Evolutionary conservation across 2,329 filamentous ascomycete genomes (phyloP), one percentile per base, ranked within the genome.

Genomic region (Huntiella omanensis): DNA sequence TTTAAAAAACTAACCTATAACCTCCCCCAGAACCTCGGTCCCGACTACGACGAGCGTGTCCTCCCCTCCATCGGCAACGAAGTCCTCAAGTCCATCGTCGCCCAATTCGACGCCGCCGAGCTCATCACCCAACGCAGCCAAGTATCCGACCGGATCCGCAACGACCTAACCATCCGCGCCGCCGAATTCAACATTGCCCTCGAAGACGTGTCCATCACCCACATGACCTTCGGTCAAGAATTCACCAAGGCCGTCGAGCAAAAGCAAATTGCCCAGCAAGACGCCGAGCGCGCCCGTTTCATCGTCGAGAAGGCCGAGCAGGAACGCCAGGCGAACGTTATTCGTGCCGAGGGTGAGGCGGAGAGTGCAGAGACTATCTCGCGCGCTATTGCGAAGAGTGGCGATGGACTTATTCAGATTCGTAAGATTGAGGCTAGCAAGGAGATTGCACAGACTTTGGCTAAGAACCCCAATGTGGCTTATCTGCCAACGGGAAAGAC

Each of bases 181-280:
- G 69, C 80, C 58, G 91, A 98, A 65, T 98, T 98, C 77, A 94
- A 98, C 72, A 98, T 98, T 60, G 85, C 86, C 22, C 83, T 98
- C 46, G 91, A 98, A 67, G 91, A 98, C 60, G 91, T 98, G 50
- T 93, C 85, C 60, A 98, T 98, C 65, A 98, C 91, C 51, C 91
- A 98, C 73, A 98, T 98, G 91, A 98, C 91, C 45, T 98, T 98
- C 62, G 91, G 91, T 56, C 88, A 88, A 64, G 91, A 98, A 66
- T 98, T 98, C 72, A 98, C 91, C 51, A 83, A 84, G 64, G 91
- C 91, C 53, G 91, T 98, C 58, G 91, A 98, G 70, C 91, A 98
- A 76, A 98, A 98, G 78, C 91, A 98, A 72, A 98, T 98, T 63
- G 91, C 91, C 47, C 91, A 98, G 69, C 91, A 98, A 67, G 91